These are phyloP conservation scores for Eremothecium gossypii DNA, from an alignment of 1,139 yeast genomes.

Conservation along the genomic window DNA sequence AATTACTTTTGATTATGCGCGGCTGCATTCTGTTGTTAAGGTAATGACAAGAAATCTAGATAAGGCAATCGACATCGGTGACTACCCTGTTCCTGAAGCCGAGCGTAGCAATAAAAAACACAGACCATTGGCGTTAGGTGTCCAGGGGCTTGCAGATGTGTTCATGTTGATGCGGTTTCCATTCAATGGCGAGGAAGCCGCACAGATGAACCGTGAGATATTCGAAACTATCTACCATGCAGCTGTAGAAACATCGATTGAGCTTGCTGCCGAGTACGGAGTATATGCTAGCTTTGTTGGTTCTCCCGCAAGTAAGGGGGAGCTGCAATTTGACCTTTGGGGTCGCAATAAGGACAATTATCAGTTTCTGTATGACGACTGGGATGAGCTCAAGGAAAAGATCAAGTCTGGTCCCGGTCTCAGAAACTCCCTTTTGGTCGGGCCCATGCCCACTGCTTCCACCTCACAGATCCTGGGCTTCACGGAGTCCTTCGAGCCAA, in stretches of 20 bases:
- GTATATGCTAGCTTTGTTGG: slow-evolving; percentile 60
- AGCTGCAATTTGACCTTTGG: slow-evolving; percentile 77
- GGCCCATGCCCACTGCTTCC: slow-evolving; percentile 94
- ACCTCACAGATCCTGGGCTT: slow-evolving; percentile 84
- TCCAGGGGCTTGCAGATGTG: slow-evolving; percentile 82
- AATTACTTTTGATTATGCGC: slow-evolving; percentile 52
- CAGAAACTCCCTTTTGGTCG: slow-evolving; percentile 74
- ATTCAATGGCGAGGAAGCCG: slow-evolving; percentile 71
- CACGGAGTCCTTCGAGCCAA: slow-evolving; percentile 88
- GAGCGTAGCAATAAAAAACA: slow-evolving; percentile 58
- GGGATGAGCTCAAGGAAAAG: slow-evolving; percentile 58
- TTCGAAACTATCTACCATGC: slow-evolving; percentile 89
- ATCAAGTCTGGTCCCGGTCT: slow-evolving; percentile 49
- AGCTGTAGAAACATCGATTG: slow-evolving; percentile 70
- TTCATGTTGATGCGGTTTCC: slow-evolving; percentile 69
- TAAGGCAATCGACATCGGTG: slow-evolving; percentile 65
- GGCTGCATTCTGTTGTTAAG: slow-evolving; percentile 65
- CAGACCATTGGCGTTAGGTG: slow-evolving; percentile 84
- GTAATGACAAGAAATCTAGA: slow-evolving; percentile 66
- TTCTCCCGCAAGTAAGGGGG: slow-evolving; percentile 76
- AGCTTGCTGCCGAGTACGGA: slow-evolving; percentile 57
- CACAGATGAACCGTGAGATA: slow-evolving; percentile 60
- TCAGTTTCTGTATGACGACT: slow-evolving; percentile 44
- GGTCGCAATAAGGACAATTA: slow-evolving; percentile 27
- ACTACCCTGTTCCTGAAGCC: slow-evolving; percentile 70